Evolutionary conservation across 179 eudicot species (phyloP), one percentile per base, ranked within the genome.

Genomic region (Gypsophila paniculata): DNA sequence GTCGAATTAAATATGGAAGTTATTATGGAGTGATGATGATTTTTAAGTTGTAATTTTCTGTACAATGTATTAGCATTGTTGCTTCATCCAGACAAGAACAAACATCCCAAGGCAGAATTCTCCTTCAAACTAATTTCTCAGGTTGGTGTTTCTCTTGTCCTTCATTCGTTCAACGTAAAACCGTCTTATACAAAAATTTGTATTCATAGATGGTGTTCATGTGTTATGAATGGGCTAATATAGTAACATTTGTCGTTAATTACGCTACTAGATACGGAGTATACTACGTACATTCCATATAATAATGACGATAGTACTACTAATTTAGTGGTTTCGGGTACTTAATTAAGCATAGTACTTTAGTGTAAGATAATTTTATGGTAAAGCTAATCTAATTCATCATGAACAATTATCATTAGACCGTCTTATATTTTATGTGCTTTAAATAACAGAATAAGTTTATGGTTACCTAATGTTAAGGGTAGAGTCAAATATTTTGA

Each of bases 41-140:
- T 11, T 42, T 4, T 42, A 8, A 2, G 12, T 11, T 19, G 0
- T 4, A 18, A 39, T 19, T 6, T n/a, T 64, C 1, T 36, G n/a
- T 3, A 39, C 59, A 17, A 54, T 65, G 26, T 32, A 57, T 76
- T 84, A 88, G 96, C 94, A 55, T 86, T 92, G 80, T 74, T 79
- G 74, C 85, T 90, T 75, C 98, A 92, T 84, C 98, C 98, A 54
- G 96, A 92, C 84, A 92, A 92, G 78, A 90, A 92, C 76, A 89
- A 81, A 71, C 96, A 92, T 78, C 93, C 96, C 13, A 85, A 83
- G 76, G 98, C 98, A 55, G 94, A 88, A 61, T 66, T 85, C 57
- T 96, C 96, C 7, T 92, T 92, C 91, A 92, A 88, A 80, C 85
- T 92, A 70, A 85, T 92, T 19, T 86, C 84, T n/a, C 86, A 92